A percentile compares a stretch with the other conserved stretches of the same genome.
phyloP scores from a whole-genome alignment of 805 yeast genomes.

The Metschnikowia amazonensis region DNA sequence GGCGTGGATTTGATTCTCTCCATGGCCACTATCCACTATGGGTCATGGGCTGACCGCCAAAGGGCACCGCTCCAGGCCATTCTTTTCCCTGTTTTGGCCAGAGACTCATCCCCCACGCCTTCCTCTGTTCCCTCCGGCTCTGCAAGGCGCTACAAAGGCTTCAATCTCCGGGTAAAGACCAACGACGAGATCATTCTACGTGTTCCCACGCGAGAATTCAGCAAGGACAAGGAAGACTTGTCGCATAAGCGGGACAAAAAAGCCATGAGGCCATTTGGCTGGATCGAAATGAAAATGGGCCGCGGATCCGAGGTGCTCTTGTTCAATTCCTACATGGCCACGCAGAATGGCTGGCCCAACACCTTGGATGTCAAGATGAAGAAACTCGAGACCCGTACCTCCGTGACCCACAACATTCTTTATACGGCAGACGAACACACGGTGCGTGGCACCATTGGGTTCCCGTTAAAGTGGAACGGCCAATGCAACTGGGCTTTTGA shows the following conservation, averaged over 20 bases:
- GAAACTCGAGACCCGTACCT: constrained; percentile 65
- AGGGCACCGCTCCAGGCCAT: constrained; percentile 58
- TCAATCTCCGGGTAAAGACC: constrained; percentile 52
- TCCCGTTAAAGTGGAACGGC: constrained; percentile 84
- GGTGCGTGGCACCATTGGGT: constrained; percentile 54
- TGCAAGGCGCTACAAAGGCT: constrained; percentile 52
- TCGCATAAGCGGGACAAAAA: constrained; percentile 8
- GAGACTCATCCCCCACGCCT: constrained; percentile 45
- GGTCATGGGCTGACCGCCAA: constrained; percentile 96
- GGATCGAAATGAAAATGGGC: constrained; percentile 74
- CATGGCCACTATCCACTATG: constrained; percentile 71
- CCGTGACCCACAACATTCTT: constrained; percentile 84
- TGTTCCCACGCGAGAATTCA: constrained; percentile 78
- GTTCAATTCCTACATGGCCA: constrained; percentile 51
- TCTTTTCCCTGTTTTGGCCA: constrained; percentile 63
- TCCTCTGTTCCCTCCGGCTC: constrained; percentile 40
- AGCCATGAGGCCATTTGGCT: constrained; percentile 63
- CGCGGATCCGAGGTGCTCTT: constrained; percentile 48
- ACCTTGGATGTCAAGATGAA: constrained; percentile 42
- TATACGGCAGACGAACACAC: constrained; percentile 58
- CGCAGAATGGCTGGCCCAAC: constrained; percentile 55
- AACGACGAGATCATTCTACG: constrained; percentile 66
- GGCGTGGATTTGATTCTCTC: constrained; percentile 59
- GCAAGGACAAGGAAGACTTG: constrained; percentile 55
- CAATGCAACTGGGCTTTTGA: constrained; percentile 63